A percentile compares a stretch with the other conserved stretches of the same genome.
Conservation (phyloP, 306 rosid genomes). For the Vigna mungo region DNA sequence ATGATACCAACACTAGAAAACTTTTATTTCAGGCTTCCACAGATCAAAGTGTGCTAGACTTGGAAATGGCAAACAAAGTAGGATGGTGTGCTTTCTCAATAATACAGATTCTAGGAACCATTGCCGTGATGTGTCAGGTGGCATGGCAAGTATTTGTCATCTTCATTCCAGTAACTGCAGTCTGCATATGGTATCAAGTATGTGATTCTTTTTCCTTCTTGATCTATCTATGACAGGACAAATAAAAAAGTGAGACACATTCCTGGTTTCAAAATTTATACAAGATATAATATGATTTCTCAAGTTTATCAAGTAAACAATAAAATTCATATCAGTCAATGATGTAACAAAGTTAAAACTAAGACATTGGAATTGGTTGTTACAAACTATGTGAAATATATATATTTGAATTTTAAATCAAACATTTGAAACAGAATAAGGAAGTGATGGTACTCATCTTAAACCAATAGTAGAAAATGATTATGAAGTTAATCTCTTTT, state of each 20-base stretch:
- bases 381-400: slow-evolving; percentile 18
- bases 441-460: not conserved
- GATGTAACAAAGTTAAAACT: not conserved
- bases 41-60: slow-evolving; percentile 90
- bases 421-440: slow-evolving; percentile 4
- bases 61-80: slow-evolving; percentile 81
- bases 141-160: slow-evolving; percentile 97
- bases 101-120: slow-evolving; percentile 82
- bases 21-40: slow-evolving; percentile 82
- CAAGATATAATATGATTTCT: slow-evolving; percentile 10
- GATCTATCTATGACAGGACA: not conserved
- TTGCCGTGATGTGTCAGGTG: slow-evolving; percentile 95
- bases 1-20: slow-evolving; percentile 19
- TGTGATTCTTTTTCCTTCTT: slow-evolving; percentile 40
- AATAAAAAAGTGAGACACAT: slow-evolving; percentile 19
- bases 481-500: not conserved
- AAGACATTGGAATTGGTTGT: not conserved
- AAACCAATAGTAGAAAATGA: not conserved
- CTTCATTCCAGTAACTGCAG: slow-evolving; percentile 81
- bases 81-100: slow-evolving; percentile 98
- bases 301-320: not conserved
- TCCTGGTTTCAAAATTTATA: slow-evolving; percentile 10
- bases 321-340: not conserved
- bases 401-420: slow-evolving; percentile 23
- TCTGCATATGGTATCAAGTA: slow-evolving; percentile 98